phyloP scores from a whole-genome alignment of 164 flowering plant species.

The Euptelea pleiosperma region DNA sequence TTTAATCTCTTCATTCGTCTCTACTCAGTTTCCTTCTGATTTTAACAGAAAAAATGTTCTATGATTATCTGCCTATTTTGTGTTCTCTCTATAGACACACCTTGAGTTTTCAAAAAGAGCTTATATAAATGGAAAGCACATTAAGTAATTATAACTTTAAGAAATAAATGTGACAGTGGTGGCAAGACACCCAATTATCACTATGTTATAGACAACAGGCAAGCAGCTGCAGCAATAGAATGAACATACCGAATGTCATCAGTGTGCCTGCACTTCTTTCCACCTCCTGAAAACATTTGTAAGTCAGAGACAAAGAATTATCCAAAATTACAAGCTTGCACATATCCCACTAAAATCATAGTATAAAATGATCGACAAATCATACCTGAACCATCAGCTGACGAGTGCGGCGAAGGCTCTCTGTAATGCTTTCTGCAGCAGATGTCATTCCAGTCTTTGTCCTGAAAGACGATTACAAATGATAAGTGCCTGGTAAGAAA shows the following conservation, averaged over 20 bases:
- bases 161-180: background rate
- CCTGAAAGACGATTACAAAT: conserved; percentile 36
- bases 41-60: too few species aligned
- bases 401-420: conserved; percentile 85
- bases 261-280: conserved; percentile 81
- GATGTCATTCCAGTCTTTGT: conserved; percentile 95
- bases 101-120: background rate
- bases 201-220: background rate
- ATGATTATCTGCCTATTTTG: too few species aligned
- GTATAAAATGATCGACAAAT: too few species aligned
- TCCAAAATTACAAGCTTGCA: background rate
- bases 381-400: conserved; percentile 92
- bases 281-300: conserved; percentile 59
- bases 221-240: background rate
- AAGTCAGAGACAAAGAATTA: background rate
- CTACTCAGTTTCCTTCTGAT: too few species aligned
- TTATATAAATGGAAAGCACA: background rate
- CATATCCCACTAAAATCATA: background rate
- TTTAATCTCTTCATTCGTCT: too few species aligned
- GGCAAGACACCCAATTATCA: background rate
- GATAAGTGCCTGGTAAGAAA: background rate
- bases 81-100: background rate
- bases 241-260: conserved; percentile 66
- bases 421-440: conserved; percentile 93
- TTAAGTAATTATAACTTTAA: background rate